Conservation (phyloP, 140 eudicot genomes). For the Oenanthe javanica region DNA sequence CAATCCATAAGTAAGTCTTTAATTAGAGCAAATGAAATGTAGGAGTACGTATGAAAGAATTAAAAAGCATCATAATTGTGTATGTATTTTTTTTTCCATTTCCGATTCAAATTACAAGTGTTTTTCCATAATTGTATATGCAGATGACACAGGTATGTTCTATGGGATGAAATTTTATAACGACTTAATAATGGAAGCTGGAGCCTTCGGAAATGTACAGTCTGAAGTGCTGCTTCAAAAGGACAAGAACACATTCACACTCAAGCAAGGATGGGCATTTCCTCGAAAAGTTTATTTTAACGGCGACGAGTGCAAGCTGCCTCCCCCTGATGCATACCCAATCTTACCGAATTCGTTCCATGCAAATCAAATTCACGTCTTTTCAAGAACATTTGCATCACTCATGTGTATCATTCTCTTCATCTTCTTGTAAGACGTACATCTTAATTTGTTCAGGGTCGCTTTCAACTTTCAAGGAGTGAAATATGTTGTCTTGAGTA, state of each 20-base stretch:
- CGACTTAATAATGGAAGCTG: conserved; percentile 88
- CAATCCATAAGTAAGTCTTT: conserved; percentile 67
- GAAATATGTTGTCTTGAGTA: background rate
- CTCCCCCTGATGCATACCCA: conserved; percentile 90
- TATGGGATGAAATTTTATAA: conserved; percentile 82
- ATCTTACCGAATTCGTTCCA: conserved; percentile 47
- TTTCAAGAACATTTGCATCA: conserved; percentile 17
- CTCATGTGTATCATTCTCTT: conserved; percentile 27
- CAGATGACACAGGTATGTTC: conserved; percentile 94
- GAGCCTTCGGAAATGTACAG: conserved; percentile 70
- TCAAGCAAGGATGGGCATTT: conserved; percentile 89
- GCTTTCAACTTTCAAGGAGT: too few relatives aligned
- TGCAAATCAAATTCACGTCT: conserved; percentile 2
- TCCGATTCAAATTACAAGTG: background rate
- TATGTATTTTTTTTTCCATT: background rate
- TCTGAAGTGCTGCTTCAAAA: conserved; percentile 66
- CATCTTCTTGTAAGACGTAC: background rate
- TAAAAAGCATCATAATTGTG: background rate
- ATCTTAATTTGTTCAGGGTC: background rate
- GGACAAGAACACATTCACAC: conserved; percentile 52
- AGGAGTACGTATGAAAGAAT: background rate
- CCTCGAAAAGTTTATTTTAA: conserved; percentile 79
- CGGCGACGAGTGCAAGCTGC: conserved; percentile 86
- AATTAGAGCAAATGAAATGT: background rate
- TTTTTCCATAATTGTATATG: conserved; percentile 1